Percentiles rank a stretch among this genome's conserved stretches.
Evolutionary conservation across 1,139 yeast species (phyloP).

Genomic region (Hemisphaericaspora lyxosophila): DNA sequence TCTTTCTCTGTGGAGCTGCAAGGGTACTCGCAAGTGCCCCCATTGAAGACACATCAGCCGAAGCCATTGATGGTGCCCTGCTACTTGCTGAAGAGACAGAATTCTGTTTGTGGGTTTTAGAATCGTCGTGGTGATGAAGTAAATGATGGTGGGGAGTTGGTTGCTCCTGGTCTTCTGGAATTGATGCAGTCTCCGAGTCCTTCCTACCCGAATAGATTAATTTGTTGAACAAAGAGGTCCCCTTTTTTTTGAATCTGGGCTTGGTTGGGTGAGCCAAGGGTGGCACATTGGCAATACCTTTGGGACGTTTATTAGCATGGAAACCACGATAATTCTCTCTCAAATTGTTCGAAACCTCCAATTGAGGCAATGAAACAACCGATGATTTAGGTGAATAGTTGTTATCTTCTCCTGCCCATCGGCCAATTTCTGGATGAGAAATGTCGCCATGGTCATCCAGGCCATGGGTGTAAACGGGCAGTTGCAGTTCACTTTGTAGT

Average conservation of each 20-base stretch:
- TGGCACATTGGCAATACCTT: slow-evolving; percentile 37
- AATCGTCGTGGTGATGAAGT: slow-evolving; percentile 2
- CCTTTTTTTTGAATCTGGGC: slow-evolving; percentile 47
- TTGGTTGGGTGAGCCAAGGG: slow-evolving; percentile 53
- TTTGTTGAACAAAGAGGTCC: slow-evolving; percentile 47
- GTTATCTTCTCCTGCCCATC: slow-evolving; percentile 9
- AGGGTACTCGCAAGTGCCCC: background rate
- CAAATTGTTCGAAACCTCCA: slow-evolving; percentile 9
- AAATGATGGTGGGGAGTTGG: slow-evolving; percentile 5
- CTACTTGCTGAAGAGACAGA: slow-evolving; percentile 5
- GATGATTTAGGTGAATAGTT: slow-evolving; percentile 27
- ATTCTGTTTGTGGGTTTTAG: slow-evolving; percentile 1
- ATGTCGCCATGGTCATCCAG: background rate
- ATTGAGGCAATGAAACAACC: slow-evolving; percentile 20
- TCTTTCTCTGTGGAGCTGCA: slow-evolving; percentile 12
- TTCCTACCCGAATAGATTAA: slow-evolving; percentile 44
- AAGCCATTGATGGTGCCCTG: background rate
- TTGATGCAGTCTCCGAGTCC: slow-evolving; percentile 23
- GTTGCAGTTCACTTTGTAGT: background rate
- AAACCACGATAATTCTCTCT: slow-evolving; percentile 48
- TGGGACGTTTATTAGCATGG: slow-evolving; percentile 40
- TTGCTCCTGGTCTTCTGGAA: background rate
- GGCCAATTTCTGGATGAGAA: background rate
- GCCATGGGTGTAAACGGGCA: background rate
- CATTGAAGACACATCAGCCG: background rate